These are phyloP conservation scores for Fusarium sp. DNA, from an alignment of 2,329 filamentous ascomycete genomes.

Conservation along the genomic window DNA sequence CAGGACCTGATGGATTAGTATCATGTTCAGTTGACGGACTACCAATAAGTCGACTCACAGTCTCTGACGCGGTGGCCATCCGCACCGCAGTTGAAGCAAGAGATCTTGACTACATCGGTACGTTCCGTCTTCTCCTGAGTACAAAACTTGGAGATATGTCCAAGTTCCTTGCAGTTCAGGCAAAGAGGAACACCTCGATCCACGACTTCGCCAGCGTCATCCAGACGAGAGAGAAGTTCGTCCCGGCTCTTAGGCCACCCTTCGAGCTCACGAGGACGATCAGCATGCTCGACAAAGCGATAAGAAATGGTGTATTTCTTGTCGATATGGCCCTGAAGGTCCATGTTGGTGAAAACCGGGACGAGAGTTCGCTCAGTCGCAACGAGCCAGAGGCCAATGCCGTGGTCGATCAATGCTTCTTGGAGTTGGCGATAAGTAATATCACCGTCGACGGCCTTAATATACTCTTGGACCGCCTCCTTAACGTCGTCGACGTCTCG, in stretches of 20 bases:
- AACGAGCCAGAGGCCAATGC: constrained; percentile 67
- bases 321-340: constrained; percentile 72
- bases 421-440: constrained; percentile 70
- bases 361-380: constrained; percentile 65
- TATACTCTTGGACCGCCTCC: constrained; percentile 65
- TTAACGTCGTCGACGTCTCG: constrained; percentile 71
- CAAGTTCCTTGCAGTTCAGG: constrained; percentile 69
- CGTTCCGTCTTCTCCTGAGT: constrained; percentile 63
- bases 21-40: background rate
- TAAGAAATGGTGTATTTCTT: constrained; percentile 71
- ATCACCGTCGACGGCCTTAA: constrained; percentile 64
- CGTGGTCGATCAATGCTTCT: constrained; percentile 61
- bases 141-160: constrained; percentile 69
- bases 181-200: constrained; percentile 68
- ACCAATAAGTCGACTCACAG: constrained; percentile 58
- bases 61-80: constrained; percentile 74
- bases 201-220: constrained; percentile 70
- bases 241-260: constrained; percentile 65
- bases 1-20: constrained; percentile 54
- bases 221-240: constrained; percentile 71
- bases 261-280: constrained; percentile 65
- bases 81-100: constrained; percentile 71
- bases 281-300: constrained; percentile 65
- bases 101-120: constrained; percentile 55
- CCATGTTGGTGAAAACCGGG: constrained; percentile 72